Conservation (phyloP, 1,139 yeast genomes). For the Pichia sp. region DNA sequence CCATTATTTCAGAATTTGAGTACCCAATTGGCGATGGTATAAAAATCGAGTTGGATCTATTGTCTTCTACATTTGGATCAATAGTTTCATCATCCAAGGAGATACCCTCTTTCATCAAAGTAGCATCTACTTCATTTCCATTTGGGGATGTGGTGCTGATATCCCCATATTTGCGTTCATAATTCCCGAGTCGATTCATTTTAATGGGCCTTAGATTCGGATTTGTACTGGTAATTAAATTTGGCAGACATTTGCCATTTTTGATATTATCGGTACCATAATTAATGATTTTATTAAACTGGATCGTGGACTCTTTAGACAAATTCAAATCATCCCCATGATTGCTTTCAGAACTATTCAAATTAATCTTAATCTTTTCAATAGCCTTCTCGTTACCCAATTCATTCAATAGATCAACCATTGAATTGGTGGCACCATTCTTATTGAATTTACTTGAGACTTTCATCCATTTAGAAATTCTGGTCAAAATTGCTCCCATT, state of each 20-base stretch:
- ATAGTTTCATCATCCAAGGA: neutral
- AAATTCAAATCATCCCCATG: slow-evolving; percentile 18
- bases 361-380: slow-evolving; percentile 34
- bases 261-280: slow-evolving; percentile 9
- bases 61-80: neutral
- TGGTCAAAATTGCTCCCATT: slow-evolving; percentile 35
- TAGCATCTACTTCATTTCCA: too few relatives aligned
- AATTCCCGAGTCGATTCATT: neutral
- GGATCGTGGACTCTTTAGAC: slow-evolving; percentile 19
- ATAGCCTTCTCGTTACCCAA: slow-evolving; percentile 40
- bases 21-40: slow-evolving; percentile 17
- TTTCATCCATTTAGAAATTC: slow-evolving; percentile 42
- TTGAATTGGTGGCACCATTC: slow-evolving; percentile 30
- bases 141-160: neutral
- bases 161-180: neutral
- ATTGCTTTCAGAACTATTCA: slow-evolving; percentile 7
- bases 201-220: neutral
- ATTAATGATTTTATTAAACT: slow-evolving; percentile 21
- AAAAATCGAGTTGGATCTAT: slow-evolving; percentile 1
- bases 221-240: too few relatives aligned
- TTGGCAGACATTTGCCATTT: neutral
- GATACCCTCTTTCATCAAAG: neutral
- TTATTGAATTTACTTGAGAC: slow-evolving; percentile 30
- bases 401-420: slow-evolving; percentile 36
- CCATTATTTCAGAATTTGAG: slow-evolving; percentile 8